A percentile compares a stretch with the other conserved stretches of the same genome.
Evolutionary conservation across 495 filamentous ascomycete species (phyloP).

Genomic region (Baudoinia panamericana): DNA sequence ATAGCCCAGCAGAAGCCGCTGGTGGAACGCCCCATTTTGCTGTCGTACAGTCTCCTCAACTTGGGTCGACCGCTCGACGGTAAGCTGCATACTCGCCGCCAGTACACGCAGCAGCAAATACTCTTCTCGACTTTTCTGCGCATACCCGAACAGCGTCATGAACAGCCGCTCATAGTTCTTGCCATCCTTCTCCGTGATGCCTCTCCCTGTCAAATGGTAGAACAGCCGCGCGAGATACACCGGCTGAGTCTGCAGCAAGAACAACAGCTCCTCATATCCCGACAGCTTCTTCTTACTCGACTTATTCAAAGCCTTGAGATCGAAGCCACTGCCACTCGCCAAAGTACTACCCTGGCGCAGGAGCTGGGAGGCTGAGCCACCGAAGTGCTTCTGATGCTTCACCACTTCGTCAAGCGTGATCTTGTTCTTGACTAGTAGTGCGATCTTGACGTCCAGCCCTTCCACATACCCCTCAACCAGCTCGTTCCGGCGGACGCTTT

Average conservation of each 20-base stretch:
- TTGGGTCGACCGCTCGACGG: constrained; percentile 58
- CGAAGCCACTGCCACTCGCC: constrained; percentile 50
- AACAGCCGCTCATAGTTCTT: constrained; percentile 84
- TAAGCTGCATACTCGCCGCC: constrained; percentile 67
- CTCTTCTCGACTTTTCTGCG: constrained; percentile 90
- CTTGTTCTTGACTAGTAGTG: constrained; percentile 95
- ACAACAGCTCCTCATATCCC: constrained; percentile 95
- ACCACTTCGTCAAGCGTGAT: constrained; percentile 97
- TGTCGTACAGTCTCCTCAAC: constrained; percentile 70
- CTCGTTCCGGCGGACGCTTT: constrained; percentile 94
- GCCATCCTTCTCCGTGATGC: constrained; percentile 78
- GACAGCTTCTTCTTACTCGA: constrained; percentile 87
- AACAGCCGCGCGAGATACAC: constrained; percentile 87
- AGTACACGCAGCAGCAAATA: constrained; percentile 93
- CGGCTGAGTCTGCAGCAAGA: constrained; percentile 91
- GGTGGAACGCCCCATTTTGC: constrained; percentile 81
- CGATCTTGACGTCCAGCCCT: constrained; percentile 97
- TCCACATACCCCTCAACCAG: constrained; percentile 95
- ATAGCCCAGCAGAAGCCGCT: constrained; percentile 72
- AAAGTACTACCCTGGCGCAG: constrained; percentile 9
- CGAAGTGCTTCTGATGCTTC: constrained; percentile 91
- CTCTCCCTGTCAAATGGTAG: constrained; percentile 67
- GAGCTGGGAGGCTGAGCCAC: constrained; percentile 38
- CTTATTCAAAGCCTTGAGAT: constrained; percentile 94
- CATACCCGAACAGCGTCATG: constrained; percentile 95